Base-by-base conservation (phyloP, 78 protist genomes). In the slime mould (Dictyostelium discoideum) region DNA sequence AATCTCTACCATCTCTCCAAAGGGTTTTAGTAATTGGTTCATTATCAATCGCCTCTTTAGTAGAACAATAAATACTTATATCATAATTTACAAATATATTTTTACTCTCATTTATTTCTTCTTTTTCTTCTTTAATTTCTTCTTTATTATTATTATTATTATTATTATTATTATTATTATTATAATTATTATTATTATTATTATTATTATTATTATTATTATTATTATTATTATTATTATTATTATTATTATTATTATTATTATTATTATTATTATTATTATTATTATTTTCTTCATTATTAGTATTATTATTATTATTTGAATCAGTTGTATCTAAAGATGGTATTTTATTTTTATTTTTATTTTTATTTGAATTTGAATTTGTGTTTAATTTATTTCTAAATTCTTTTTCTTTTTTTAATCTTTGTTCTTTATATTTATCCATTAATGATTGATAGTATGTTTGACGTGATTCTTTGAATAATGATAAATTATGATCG, bases 321-420 rank as follows among this genome's bases (percentile, higher is more conserved):
- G 65, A 54, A 54, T 54, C 32, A 37, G 32, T 67, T 24, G 24
- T 67, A 67, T 67, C 76, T 81, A 9, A 8, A 18, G 24, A 20
- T 50, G 42, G 48, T 9, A 5, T 37, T 83, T 54, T 57, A 10
- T 3, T 83, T 83, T 48, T 82, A 6, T 3, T 57, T 57, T 5
- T 54, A n/a, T 3, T 32, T 32, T 32, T 32, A 32, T 32, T 32
- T 32, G 37, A 32, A 32, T 32, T 32, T 32, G 37, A 32, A 32
- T 32, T 32, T 32, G 37, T 0, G 37, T 32, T 60, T 83, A 14
- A 57, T 48, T 26, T 57, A n/a, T 83, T 20, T 86, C 67, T 86
- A 77, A 78, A 90, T 82, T 90, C 87, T 50, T 57, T 57, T 81
- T 90, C 88, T 82, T 72, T 90, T 82, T 69, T 50, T 44, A 50